Evolutionary conservation across 2,329 filamentous ascomycete genomes (phyloP), one percentile per base, ranked within the genome.

Genomic region (Aspergillus tamarii): DNA sequence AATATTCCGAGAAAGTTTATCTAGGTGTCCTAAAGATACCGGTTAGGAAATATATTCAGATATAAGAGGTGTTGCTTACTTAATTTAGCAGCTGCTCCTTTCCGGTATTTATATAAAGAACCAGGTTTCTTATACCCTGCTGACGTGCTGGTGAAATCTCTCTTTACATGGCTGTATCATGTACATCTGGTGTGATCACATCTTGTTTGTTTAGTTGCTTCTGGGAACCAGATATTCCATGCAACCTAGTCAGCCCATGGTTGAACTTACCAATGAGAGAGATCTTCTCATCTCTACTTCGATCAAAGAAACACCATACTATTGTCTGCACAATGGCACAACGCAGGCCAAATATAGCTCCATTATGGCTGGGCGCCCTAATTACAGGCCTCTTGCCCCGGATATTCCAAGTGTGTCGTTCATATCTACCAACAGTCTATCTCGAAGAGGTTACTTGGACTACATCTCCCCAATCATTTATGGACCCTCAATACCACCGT

Each of bases 221-320:
- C 11, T 57, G 39, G 55, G 26, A 57, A n/a, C 55, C 21, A 7
- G 55, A 23, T 19, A 46, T 57, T 14, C 28, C 55, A 26, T 57
- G 55, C 36, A 57, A 57, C 36, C 23, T 57, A 19, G 34, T 36
- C 7, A 57, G 55, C 5, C 21, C 46, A 14, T 57, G 55, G 55
- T 12, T 57, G 12, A 45, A 57, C 16, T 30, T 34, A 19, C 23
- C 55, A 28, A 21, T 57, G 39, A 45, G 43, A 19, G 8, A 57
- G 11, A 28, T 57, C 16, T n/a, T 45, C 9, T 23, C 39, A 11
- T 16, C 21, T 12, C 16, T 57, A 8, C 3, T 19, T 45, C 36
- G 9, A 45, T 19, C 23, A 26, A 30, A 57, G 23, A 11, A 45
- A 10, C 21, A 16, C 12, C 6, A 30, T 11, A 4, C 21, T n/a